Percentiles rank a stretch among this genome's conserved stretches.
Conservation (phyloP, 164 flowering plant species). For the Magnolia officinalis region DNA sequence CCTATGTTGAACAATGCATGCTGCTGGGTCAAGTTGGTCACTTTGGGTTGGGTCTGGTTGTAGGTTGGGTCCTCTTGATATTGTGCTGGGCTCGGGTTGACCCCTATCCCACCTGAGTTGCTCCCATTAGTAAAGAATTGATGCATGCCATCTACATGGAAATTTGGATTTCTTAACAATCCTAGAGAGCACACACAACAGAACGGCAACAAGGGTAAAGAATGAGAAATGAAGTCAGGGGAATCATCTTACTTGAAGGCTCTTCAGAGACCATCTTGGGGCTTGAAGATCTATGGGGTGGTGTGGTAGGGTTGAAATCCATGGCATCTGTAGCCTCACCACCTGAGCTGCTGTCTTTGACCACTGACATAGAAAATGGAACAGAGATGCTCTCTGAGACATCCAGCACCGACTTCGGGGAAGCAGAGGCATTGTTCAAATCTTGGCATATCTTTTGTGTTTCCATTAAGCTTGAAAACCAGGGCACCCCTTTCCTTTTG, state of each 20-base stretch:
- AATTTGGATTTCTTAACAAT: not conserved
- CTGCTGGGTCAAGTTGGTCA: no score
- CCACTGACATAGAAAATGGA: not conserved
- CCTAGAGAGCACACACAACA: not conserved
- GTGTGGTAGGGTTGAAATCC: constrained; percentile 9
- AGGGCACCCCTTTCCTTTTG: constrained; percentile 62
- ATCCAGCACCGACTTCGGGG: constrained; percentile 74
- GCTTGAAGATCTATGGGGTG: constrained; percentile 47
- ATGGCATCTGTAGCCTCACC: not conserved
- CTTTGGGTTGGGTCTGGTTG: no score
- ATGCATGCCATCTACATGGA: no score
- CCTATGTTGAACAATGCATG: no score
- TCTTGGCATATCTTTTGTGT: constrained; percentile 6
- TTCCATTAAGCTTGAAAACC: constrained; percentile 64
- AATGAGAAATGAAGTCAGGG: not conserved
- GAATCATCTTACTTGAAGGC: constrained; percentile 40
- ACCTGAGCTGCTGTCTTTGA: not conserved
- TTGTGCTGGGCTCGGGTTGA: no score
- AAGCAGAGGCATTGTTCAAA: constrained; percentile 18
- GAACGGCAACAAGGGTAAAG: not conserved
- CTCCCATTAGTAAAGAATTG: not conserved
- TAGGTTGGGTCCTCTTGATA: no score
- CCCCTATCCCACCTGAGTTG: not conserved
- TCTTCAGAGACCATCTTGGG: constrained; percentile 33
- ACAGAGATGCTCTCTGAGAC: constrained; percentile 2